These are phyloP conservation scores for Tubosaeta brunneosetosa DNA, from an alignment of 768 basidiomycete genomes.

Conservation along the genomic window DNA sequence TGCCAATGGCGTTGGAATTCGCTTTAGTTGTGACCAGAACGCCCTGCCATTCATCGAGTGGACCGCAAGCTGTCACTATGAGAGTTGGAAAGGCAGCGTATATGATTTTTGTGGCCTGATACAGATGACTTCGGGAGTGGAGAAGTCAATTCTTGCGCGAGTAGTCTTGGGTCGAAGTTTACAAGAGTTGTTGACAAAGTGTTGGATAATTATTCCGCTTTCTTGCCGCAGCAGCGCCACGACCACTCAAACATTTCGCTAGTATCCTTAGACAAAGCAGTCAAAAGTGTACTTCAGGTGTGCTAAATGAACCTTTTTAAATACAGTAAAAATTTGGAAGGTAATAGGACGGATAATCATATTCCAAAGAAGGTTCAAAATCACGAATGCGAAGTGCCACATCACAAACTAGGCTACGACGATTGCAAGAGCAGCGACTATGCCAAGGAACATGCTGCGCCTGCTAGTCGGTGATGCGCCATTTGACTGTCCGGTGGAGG, in stretches of 20 bases:
- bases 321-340: background rate
- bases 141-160: too few relatives aligned
- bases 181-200: too few relatives aligned
- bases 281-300: too few relatives aligned
- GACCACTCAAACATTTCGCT: too few relatives aligned
- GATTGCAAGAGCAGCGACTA: constrained; percentile 9
- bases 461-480: constrained; percentile 3
- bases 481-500: constrained; percentile 8
- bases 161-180: too few relatives aligned
- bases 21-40: constrained; percentile 33
- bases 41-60: constrained; percentile 25
- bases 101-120: background rate
- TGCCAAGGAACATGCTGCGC: constrained; percentile 10
- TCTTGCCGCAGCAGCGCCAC: too few relatives aligned
- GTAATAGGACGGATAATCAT: background rate
- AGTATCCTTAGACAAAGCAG: too few relatives aligned
- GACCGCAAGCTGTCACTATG: background rate
- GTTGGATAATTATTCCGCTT: too few relatives aligned
- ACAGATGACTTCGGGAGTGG: too few relatives aligned
- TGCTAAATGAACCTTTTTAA: background rate
- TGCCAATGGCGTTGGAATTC: constrained; percentile 52
- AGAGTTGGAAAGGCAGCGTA: background rate
- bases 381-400: background rate
- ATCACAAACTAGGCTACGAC: constrained; percentile 6
- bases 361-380: background rate